Evolutionary conservation across 2,329 filamentous ascomycete genomes (phyloP).

Genomic region (Exophiala oligosperma): DNA sequence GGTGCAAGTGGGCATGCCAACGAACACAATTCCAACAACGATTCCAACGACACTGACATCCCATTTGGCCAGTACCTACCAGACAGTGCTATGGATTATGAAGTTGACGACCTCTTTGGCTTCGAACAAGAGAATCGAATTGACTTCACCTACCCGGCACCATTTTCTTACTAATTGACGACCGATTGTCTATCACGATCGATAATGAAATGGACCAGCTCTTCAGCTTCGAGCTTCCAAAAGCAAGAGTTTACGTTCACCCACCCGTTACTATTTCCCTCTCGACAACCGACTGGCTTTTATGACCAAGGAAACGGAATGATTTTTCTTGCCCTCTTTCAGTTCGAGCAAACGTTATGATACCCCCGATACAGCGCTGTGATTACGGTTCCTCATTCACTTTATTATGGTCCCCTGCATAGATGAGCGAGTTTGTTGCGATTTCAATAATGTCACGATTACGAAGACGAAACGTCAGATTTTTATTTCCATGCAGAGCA

Average conservation of each 20-base stretch:
- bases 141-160: slow-evolving; percentile 11
- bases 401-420: not conserved
- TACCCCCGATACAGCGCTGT: not conserved
- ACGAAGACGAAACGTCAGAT: not conserved
- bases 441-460: not conserved
- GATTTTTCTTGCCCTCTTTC: not conserved
- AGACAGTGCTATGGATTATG: slow-evolving; percentile 3
- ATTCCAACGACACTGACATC: not conserved
- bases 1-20: not conserved
- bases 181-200: not conserved
- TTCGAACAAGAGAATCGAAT: slow-evolving; percentile 12
- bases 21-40: not conserved
- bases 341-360: not conserved
- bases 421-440: not conserved
- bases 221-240: slow-evolving; percentile 14
- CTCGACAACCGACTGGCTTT: not conserved
- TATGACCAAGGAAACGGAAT: not conserved
- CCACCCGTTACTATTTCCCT: slow-evolving; percentile 7
- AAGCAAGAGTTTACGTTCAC: not conserved
- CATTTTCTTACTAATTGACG: not conserved
- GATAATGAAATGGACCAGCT: slow-evolving; percentile 14
- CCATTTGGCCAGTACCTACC: not conserved
- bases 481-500: not conserved
- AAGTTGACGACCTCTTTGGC: slow-evolving; percentile 19
- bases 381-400: not conserved